Percentiles rank a stretch among this genome's conserved stretches.
These are phyloP conservation scores for Wickerhamiella siamensis DNA, from an alignment of 805 yeast species.

Conservation along the genomic window DNA sequence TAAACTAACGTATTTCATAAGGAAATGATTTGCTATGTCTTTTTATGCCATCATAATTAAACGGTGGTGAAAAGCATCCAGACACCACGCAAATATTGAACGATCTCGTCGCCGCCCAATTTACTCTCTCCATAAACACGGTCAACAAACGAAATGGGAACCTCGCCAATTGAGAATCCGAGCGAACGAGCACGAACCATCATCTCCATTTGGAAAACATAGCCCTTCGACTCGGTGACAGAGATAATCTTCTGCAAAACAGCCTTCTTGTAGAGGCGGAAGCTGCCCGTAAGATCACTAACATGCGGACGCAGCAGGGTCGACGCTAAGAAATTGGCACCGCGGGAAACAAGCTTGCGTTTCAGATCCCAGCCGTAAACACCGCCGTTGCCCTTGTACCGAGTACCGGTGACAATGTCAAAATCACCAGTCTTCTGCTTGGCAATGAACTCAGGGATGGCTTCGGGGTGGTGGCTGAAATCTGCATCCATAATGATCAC, in stretches of 20 bases:
- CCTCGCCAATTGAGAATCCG: conserved; percentile 63
- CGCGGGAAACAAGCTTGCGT: conserved; percentile 62
- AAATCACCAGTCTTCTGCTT: conserved; percentile 35
- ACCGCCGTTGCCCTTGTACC: conserved; percentile 71
- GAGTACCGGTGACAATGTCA: conserved; percentile 38
- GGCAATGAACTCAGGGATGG: conserved; percentile 59
- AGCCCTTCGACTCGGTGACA: conserved; percentile 60
- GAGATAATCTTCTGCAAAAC: conserved; percentile 51
- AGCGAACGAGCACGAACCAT: conserved; percentile 68
- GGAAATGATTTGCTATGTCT: background rate
- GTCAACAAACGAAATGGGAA: conserved; percentile 66
- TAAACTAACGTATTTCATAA: too few relatives aligned
- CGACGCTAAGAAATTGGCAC: conserved; percentile 67
- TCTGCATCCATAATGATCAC: conserved; percentile 78
- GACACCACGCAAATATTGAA: conserved; percentile 63
- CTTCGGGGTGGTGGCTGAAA: conserved; percentile 61
- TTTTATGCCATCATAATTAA: too few relatives aligned
- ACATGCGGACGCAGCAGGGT: conserved; percentile 58
- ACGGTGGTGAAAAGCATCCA: conserved; percentile 54
- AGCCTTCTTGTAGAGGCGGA: conserved; percentile 57
- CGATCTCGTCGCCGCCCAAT: conserved; percentile 69
- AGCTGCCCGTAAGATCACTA: conserved; percentile 64
- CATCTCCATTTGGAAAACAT: conserved; percentile 82
- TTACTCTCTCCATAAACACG: conserved; percentile 66
- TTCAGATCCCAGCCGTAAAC: conserved; percentile 77